Evolutionary conservation across 139 green algal species (phyloP).

Genomic region (Astrephomene gubernaculifera): DNA sequence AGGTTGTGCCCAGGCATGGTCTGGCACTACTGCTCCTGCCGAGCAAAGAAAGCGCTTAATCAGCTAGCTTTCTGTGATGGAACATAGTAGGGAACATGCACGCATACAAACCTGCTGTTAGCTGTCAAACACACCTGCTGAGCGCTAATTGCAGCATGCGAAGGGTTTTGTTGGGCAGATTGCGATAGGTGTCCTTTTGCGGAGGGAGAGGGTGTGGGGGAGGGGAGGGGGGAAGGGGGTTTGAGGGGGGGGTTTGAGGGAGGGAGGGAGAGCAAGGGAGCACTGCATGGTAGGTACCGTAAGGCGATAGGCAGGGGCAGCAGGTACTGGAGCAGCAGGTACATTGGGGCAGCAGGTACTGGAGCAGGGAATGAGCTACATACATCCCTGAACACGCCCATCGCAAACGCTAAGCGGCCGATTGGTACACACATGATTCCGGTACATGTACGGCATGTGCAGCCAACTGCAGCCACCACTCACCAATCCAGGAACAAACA

Average conservation of each 20-base stretch:
- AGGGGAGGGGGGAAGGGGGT: background rate
- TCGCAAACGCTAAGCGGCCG: background rate
- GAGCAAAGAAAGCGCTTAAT: no score
- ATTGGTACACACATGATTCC: background rate
- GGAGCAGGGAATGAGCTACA: background rate
- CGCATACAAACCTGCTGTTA: background rate
- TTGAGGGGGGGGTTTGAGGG: background rate
- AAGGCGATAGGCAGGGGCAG: background rate
- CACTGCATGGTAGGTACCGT: background rate
- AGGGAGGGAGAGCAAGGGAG: background rate
- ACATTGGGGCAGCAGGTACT: background rate
- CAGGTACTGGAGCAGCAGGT: background rate
- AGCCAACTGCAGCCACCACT: background rate
- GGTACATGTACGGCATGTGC: no score
- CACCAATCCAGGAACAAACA: slow-evolving; percentile 28
- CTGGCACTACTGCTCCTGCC: background rate
- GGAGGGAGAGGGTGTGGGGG: no score
- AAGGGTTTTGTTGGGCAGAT: slow-evolving; percentile 74
- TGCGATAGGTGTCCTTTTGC: slow-evolving; percentile 55
- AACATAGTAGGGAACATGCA: background rate
- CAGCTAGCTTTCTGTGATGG: no score
- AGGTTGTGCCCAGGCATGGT: background rate
- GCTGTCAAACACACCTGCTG: slow-evolving; percentile 26
- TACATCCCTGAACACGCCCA: background rate
- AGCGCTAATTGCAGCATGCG: slow-evolving; percentile 62